Conservation (phyloP, 192 early-diverging fungal genomes). For the Coemansia javaensis region DNA sequence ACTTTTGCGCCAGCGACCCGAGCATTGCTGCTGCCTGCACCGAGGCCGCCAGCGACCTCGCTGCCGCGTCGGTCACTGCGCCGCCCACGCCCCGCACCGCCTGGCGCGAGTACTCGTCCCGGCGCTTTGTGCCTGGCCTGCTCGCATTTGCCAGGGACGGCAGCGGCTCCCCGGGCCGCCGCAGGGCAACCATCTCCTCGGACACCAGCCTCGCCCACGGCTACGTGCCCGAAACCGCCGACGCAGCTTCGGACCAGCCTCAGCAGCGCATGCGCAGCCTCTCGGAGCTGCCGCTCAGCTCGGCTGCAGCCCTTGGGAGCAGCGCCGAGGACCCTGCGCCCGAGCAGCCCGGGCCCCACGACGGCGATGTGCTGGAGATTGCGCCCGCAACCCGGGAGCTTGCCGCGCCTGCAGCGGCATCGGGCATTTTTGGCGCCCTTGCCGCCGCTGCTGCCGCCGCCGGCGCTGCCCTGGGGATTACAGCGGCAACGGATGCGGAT, state of each 20-base stretch:
- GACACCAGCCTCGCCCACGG: not conserved
- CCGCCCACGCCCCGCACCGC: slow-evolving; percentile 12
- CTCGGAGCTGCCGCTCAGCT: slow-evolving; percentile 14
- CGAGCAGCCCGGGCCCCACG: not conserved
- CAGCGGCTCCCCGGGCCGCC: slow-evolving; percentile 9
- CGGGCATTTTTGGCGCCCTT: too few relatives aligned
- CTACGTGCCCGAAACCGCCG: not conserved
- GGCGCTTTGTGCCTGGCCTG: slow-evolving; percentile 39
- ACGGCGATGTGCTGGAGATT: not conserved
- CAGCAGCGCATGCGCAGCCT: slow-evolving; percentile 16
- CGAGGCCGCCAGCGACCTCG: slow-evolving; percentile 9
- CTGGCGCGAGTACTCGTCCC: slow-evolving; percentile 15
- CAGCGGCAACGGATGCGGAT: not conserved
- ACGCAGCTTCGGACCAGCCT: not conserved
- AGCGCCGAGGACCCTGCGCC: not conserved
- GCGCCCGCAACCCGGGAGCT: not conserved
- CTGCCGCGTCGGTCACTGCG: not conserved
- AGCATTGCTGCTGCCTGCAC: slow-evolving; percentile 3
- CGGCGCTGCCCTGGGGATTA: not conserved
- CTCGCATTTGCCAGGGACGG: slow-evolving; percentile 20
- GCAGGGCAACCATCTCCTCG: slow-evolving; percentile 8
- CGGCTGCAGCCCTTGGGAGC: not conserved
- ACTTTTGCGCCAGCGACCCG: slow-evolving; percentile 25
- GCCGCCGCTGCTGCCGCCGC: slow-evolving; percentile 1
- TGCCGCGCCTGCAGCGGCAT: not conserved